phyloP scores from a whole-genome alignment of 495 filamentous ascomycete species.

The Apodospora peruviana region DNA sequence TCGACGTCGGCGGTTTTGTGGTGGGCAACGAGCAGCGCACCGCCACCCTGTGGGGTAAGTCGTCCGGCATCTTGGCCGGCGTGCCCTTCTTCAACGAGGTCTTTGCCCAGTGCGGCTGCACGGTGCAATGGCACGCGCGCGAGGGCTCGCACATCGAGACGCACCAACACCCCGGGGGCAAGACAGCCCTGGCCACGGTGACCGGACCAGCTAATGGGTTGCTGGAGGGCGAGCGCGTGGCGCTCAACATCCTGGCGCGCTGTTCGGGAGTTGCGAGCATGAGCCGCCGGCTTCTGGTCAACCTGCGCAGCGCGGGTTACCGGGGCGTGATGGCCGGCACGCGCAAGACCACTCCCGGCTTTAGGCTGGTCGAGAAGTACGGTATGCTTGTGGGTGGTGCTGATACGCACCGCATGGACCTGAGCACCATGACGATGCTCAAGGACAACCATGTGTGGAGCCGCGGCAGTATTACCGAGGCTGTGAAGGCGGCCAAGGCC shows the following conservation, averaged over 20 bases:
- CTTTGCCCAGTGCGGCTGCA: constrained; percentile 83
- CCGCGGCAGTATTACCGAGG: constrained; percentile 73
- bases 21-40: constrained; percentile 74
- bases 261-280: constrained; percentile 89
- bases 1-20: constrained; percentile 96
- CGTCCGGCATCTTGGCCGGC: constrained; percentile 78
- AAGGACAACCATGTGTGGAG: constrained; percentile 98
- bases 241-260: constrained; percentile 83
- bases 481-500: constrained; percentile 76
- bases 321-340: constrained; percentile 85
- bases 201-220: constrained; percentile 78
- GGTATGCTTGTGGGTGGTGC: constrained; percentile 90
- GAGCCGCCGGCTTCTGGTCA: constrained; percentile 44
- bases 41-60: constrained; percentile 86
- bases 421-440: constrained; percentile 93
- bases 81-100: constrained; percentile 95
- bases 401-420: constrained; percentile 85
- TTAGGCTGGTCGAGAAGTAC: constrained; percentile 95
- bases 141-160: constrained; percentile 65
- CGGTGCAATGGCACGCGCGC: constrained; percentile 75
- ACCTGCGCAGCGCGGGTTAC: constrained; percentile 61
- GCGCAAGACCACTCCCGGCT: constrained; percentile 93
- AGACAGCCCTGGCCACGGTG: constrained; percentile 69
- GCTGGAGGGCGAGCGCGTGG: constrained; percentile 87
- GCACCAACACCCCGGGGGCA: constrained; percentile 27